phyloP scores from a whole-genome alignment of 495 filamentous ascomycete genomes.

The Xanthoparmelia taractica region DNA sequence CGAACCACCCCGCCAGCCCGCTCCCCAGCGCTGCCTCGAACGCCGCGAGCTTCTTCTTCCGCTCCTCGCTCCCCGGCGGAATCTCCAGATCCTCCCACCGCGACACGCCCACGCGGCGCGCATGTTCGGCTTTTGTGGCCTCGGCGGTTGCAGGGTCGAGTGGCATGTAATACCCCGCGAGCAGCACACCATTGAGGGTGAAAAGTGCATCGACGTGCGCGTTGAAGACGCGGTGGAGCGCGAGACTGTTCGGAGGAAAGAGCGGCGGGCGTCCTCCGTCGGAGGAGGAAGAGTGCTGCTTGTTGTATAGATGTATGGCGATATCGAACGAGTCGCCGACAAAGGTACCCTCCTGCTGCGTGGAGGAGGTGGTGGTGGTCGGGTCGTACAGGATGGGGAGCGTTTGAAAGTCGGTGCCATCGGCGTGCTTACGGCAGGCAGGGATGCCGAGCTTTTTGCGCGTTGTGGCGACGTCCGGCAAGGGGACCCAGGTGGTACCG shows the following conservation, averaged over 20 bases:
- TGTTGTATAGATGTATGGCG: conserved; percentile 47
- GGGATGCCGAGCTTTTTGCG: conserved; percentile 40
- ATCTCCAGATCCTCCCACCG: conserved; percentile 43
- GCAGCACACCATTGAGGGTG: conserved; percentile 29
- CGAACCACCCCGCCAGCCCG: conserved; percentile 39
- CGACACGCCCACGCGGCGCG: conserved; percentile 36
- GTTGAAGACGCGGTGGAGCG: conserved; percentile 39
- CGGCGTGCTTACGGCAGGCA: conserved; percentile 45
- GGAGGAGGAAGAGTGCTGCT: conserved; percentile 40
- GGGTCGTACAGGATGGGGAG: conserved; percentile 51
- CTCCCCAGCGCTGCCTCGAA: conserved; percentile 36
- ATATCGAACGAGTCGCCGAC: conserved; percentile 61
- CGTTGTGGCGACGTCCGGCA: conserved; percentile 42
- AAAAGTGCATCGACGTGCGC: conserved; percentile 45
- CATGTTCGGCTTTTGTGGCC: conserved; percentile 38
- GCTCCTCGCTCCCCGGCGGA: conserved; percentile 31
- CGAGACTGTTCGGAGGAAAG: conserved; percentile 33
- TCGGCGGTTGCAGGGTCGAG: conserved; percentile 41
- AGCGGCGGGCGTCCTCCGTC: conserved; percentile 31
- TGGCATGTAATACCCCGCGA: conserved; percentile 33
- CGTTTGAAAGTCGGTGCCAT: conserved; percentile 52
- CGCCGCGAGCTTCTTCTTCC: conserved; percentile 32
- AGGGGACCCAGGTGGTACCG: conserved; percentile 44
- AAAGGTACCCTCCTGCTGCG: conserved; percentile 13
- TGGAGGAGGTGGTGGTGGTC: conserved; percentile 27